Evolutionary conservation across 768 basidiomycete species (phyloP).

Genomic region (Hortiboletus campestris): DNA sequence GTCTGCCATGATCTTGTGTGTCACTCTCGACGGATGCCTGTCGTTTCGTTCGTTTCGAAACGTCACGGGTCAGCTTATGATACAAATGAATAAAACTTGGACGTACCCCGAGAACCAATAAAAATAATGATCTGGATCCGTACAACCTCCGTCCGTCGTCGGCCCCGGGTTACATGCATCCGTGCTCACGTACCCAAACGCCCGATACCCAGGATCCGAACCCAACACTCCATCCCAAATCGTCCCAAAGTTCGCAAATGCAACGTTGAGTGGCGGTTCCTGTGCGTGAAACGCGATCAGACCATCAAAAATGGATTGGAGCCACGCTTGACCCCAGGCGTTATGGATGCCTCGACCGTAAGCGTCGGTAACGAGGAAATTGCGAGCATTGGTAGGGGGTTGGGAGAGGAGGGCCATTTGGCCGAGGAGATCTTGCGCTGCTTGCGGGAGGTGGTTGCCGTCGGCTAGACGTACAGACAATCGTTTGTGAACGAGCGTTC

Average conservation of each 20-base stretch:
- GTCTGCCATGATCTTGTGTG: slow-evolving; percentile 52
- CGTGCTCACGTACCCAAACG: slow-evolving; percentile 48
- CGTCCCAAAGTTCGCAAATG: slow-evolving; percentile 46
- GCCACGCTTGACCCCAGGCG: slow-evolving; percentile 44
- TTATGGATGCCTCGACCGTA: slow-evolving; percentile 47
- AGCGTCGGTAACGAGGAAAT: slow-evolving; percentile 49
- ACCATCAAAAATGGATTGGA: slow-evolving; percentile 45
- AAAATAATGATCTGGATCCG: slow-evolving; percentile 48
- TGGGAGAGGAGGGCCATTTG: slow-evolving; percentile 47
- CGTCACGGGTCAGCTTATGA: neutral
- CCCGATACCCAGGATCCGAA: slow-evolving; percentile 40
- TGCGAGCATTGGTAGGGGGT: slow-evolving; percentile 49
- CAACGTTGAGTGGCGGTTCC: slow-evolving; percentile 36
- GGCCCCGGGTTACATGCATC: slow-evolving; percentile 36
- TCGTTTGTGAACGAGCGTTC: neutral
- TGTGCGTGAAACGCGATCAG: slow-evolving; percentile 35
- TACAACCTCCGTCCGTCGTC: slow-evolving; percentile 35
- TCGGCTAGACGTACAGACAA: slow-evolving; percentile 31
- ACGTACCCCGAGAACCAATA: slow-evolving; percentile 52
- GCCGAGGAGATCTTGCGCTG: slow-evolving; percentile 41
- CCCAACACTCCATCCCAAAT: slow-evolving; percentile 52
- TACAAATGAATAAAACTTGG: neutral
- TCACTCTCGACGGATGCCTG: slow-evolving; percentile 52
- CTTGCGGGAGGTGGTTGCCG: slow-evolving; percentile 45
- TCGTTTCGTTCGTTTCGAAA: neutral